These are phyloP conservation scores for Strobilomyces echinocephalus DNA, from an alignment of 768 basidiomycete genomes.

Conservation along the genomic window DNA sequence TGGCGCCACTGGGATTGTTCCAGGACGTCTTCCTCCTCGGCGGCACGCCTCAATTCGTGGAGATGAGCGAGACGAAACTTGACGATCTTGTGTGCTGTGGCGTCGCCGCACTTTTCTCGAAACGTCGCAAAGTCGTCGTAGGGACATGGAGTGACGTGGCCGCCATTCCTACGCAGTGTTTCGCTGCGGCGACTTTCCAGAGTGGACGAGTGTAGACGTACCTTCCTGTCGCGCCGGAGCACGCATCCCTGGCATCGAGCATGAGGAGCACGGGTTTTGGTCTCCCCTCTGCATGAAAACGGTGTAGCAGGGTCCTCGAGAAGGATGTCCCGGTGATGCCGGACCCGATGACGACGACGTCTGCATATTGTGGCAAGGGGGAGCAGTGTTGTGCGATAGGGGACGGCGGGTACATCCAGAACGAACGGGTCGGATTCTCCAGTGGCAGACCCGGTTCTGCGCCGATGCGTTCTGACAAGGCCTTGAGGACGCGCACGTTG, in stretches of 20 bases:
- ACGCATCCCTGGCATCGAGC: slow-evolving; percentile 76
- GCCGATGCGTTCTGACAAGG: slow-evolving; percentile 32
- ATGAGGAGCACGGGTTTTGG: slow-evolving; percentile 47
- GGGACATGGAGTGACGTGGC: slow-evolving; percentile 57
- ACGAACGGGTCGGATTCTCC: slow-evolving; percentile 48
- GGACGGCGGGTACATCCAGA: slow-evolving; percentile 59
- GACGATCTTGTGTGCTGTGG: slow-evolving; percentile 48
- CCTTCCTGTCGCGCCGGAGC: slow-evolving; percentile 73
- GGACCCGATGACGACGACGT: slow-evolving; percentile 71
- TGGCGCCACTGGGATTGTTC: slow-evolving; percentile 52
- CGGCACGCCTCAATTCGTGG: slow-evolving; percentile 41
- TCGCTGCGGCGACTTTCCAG: not conserved
- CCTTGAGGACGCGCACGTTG: slow-evolving; percentile 18
- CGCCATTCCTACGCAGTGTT: slow-evolving; percentile 51
- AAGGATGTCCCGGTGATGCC: slow-evolving; percentile 69
- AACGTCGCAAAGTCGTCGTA: slow-evolving; percentile 55
- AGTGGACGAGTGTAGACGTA: slow-evolving; percentile 24
- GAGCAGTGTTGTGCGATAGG: slow-evolving; percentile 39
- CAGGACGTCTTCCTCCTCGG: slow-evolving; percentile 50
- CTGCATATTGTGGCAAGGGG: slow-evolving; percentile 39
- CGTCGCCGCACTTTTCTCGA: slow-evolving; percentile 42
- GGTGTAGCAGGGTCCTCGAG: slow-evolving; percentile 49
- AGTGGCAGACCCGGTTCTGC: slow-evolving; percentile 56
- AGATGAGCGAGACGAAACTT: slow-evolving; percentile 61
- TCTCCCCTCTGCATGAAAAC: slow-evolving; percentile 22